These are phyloP conservation scores for Vigna reflexopilosa DNA, from an alignment of 306 rosid species.

Conservation along the genomic window DNA sequence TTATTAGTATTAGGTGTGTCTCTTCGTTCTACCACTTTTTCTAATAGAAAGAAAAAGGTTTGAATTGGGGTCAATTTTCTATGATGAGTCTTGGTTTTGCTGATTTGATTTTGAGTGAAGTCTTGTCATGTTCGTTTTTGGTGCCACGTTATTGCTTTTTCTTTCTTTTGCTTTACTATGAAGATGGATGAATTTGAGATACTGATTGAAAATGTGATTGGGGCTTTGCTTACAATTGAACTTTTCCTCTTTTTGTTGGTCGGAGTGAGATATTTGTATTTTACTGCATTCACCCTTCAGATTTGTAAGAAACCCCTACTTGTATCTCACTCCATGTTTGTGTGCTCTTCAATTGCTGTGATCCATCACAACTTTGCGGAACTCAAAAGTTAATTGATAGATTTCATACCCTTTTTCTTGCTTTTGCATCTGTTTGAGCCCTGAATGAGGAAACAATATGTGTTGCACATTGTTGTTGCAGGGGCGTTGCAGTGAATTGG, in stretches of 20 bases:
- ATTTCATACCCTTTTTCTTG: conserved; percentile 17
- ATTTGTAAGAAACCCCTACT: not conserved
- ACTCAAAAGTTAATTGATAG: conserved; percentile 9
- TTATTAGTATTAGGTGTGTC: not conserved
- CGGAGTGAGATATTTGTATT: conserved; percentile 33
- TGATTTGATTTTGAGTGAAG: conserved; percentile 23
- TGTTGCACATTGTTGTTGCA: conserved; percentile 47
- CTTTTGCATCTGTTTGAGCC: conserved; percentile 18
- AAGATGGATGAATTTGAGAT: conserved; percentile 50
- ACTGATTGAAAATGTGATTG: conserved; percentile 25
- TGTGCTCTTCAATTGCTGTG: conserved; percentile 24
- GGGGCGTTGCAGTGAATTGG: conserved; percentile 51
- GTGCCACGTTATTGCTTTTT: conserved; percentile 46
- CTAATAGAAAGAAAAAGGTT: not conserved
- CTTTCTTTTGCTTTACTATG: conserved; percentile 54
- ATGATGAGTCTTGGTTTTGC: conserved; percentile 14
- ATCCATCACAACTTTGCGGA: conserved; percentile 16
- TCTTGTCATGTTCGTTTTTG: conserved; percentile 51
- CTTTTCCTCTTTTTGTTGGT: conserved; percentile 26
- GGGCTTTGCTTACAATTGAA: conserved; percentile 46
- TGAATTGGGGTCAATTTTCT: conserved; percentile 32
- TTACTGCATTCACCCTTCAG: conserved; percentile 18
- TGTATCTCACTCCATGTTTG: not conserved
- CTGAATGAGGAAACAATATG: conserved; percentile 36
- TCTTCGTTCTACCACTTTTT: not conserved